Conservation (phyloP, 192 early-diverging fungal genomes). For the Mortierella hygrophila region DNA sequence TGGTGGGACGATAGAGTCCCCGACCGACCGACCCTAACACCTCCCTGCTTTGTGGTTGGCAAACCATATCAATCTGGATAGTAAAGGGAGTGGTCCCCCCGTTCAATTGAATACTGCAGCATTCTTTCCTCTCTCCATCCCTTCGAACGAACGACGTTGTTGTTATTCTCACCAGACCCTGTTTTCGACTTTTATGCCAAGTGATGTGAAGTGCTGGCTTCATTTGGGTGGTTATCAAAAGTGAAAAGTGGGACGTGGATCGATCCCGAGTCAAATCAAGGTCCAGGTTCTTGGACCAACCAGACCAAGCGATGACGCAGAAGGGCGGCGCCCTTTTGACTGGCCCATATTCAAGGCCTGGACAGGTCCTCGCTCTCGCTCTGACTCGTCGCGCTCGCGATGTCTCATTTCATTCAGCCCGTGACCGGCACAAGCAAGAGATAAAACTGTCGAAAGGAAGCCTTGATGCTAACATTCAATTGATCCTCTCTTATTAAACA, state of each 20-base stretch:
- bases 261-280: slow-evolving; percentile 6
- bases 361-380: not conserved
- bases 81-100: not conserved
- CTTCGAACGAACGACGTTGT: not conserved
- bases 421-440: not conserved
- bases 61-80: not conserved
- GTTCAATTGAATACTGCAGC: not conserved
- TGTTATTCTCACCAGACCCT: not conserved
- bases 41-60: slow-evolving; percentile 1
- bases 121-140: not conserved
- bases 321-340: slow-evolving; percentile 2
- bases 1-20: not conserved
- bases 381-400: not conserved
- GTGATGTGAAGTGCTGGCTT: too few relatives aligned
- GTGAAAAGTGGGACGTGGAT: not conserved
- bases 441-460: not conserved
- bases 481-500: not conserved
- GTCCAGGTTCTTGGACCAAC: not conserved
- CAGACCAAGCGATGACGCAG: slow-evolving; percentile 2
- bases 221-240: not conserved
- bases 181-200: too few relatives aligned
- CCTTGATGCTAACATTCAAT: not conserved
- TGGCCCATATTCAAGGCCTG: not conserved
- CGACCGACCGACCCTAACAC: not conserved
- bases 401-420: slow-evolving; percentile 4